Evolutionary conservation across 345 rosid species (phyloP), one percentile per base, ranked within the genome.

Genomic region (Cardamine occulta): DNA sequence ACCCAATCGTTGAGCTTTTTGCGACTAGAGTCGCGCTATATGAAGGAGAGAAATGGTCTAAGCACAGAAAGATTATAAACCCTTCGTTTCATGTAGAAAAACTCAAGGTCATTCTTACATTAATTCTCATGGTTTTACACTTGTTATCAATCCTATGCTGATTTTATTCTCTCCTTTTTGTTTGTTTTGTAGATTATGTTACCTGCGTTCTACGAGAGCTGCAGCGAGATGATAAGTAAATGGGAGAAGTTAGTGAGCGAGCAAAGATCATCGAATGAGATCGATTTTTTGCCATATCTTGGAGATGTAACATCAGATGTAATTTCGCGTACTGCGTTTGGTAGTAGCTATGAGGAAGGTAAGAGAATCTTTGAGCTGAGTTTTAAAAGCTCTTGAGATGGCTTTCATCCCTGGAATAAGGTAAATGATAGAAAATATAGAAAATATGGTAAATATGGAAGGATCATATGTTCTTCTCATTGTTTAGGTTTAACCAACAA

Each of bases 281-380:
- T 85, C 5, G 84, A 83, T 71, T 72, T 75, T 37, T 85, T 77
- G 82, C 85, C 80, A 6, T 57, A 65, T 3, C 78, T 85, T 69
- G 31, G 17, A 7, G 66, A 66, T 53, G 57, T 85, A 56, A 78
- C 88, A 1, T 8, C 74, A 7, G 84, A 85, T 73, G 85, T 63
- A 35, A 83, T 85, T 24, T 85, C 85, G 11, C 82, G 80, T 60
- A 81, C 89, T 3, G 86, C 86, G 10, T 89, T 91, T 70, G 93
- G 93, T 1, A 87, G 88, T 60, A 89, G 87, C 81, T 88, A 85
- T 32, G 86, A 87, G 68, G 97, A 87, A 68, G 95, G 95, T 24
- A 87, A 79, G 49, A 83, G 80, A 63, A 86, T 88, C 67, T 91
- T 91, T 59, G 74, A 80, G 58, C 80, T 91, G 83, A 23, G 14